Evolutionary conservation across 1,139 yeast species (phyloP).

Genomic region (Pichia kudriavzevii): DNA sequence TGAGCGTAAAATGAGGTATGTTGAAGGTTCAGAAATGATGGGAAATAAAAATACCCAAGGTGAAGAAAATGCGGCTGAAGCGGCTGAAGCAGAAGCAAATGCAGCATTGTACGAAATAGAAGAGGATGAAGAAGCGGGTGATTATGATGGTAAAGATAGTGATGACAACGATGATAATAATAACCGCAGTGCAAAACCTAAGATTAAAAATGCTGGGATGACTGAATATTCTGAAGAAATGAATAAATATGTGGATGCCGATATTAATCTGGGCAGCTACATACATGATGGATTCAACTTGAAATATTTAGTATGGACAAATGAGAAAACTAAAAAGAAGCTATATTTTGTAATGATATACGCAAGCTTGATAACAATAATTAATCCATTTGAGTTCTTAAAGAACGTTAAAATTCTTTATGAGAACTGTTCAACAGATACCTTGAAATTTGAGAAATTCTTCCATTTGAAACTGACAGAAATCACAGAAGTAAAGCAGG

Average conservation of each 20-base stretch:
- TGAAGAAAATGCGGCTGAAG: slow-evolving; percentile 15
- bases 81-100: slow-evolving; percentile 11
- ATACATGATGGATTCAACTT: slow-evolving; percentile 27
- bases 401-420: slow-evolving; percentile 22
- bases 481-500: slow-evolving; percentile 7
- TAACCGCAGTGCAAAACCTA: slow-evolving; percentile 20
- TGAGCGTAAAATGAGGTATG: slow-evolving; percentile 31
- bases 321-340: slow-evolving; percentile 19
- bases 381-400: slow-evolving; percentile 30
- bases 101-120: slow-evolving; percentile 6
- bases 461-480: slow-evolving; percentile 22
- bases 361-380: slow-evolving; percentile 28
- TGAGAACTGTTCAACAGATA: slow-evolving; percentile 17
- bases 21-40: slow-evolving; percentile 19
- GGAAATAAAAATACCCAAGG: slow-evolving; percentile 1
- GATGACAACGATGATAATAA: slow-evolving; percentile 8
- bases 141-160: slow-evolving; percentile 5
- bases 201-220: slow-evolving; percentile 16
- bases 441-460: slow-evolving; percentile 23
- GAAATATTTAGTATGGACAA: slow-evolving; percentile 25
- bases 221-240: no score
- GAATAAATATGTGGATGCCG: slow-evolving; percentile 8
- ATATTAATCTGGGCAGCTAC: slow-evolving; percentile 27
- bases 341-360: slow-evolving; percentile 28
- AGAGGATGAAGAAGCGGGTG: slow-evolving; percentile 7